Evolutionary conservation across 495 filamentous ascomycete genomes (phyloP), one percentile per base, ranked within the genome.

Genomic region (Penicillium lagena): DNA sequence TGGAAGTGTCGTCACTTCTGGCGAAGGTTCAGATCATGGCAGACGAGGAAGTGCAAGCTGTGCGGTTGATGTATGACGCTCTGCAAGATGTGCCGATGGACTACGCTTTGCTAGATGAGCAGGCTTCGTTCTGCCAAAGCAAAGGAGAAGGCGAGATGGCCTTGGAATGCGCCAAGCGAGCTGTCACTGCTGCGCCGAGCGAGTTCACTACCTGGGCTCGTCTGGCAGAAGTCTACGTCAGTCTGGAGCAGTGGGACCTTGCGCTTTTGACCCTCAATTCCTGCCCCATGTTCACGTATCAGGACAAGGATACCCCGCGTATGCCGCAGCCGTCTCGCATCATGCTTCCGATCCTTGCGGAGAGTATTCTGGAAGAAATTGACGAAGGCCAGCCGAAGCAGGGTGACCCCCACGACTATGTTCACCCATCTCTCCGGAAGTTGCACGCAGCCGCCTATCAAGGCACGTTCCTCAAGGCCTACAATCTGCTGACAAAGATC

Each of bases 211-310:
- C 93, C 2, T 98, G 93, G 93, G 94, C 93, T 40, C 75, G 90
- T 44, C 65, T 98, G 40, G 91, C 90, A 3, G 89, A 96, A 59
- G 82, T 97, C 14, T 98, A 97, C 46, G 83, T 97, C 39, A 76
- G 81, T 36, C 72, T 95, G 57, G 93, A 98, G 63, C 85, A 90
- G 60, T 98, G 91, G 87, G 93, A 96, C 53, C 56, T 86, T 32
- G 93, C 94, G 2, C 76, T 98, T 12, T 80, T 95, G 8, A 98
- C 94, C 6, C 74, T 98, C n/a, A 98, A 98, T 66, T 96, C 91
- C 4, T 98, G 94, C 50, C 93, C 93, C 4, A 98, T 98, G 93
- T 98, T 98, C 62, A 97, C 93, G 7, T 96, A 97, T 65, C 91
- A 96, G 61, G 93, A 98, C 62, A 96, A 96, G 54, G 93, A 98